Percentiles rank a stretch among this genome's conserved stretches.
phyloP scores from a whole-genome alignment of 1,139 yeast species.

The Suhomyces terraborum region DNA sequence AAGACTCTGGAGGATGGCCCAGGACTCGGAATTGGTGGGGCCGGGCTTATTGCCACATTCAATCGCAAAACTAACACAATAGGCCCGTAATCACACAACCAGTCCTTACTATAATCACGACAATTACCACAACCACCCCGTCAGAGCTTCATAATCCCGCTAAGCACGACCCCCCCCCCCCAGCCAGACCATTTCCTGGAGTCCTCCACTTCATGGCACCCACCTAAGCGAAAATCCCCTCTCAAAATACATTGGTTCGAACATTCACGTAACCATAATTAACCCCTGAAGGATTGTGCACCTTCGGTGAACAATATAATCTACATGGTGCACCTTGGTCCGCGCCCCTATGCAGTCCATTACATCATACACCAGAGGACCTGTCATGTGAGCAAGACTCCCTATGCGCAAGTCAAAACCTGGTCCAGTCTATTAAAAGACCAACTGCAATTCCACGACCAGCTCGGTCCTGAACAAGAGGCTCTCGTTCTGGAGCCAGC shows the following conservation, averaged over 20 bases:
- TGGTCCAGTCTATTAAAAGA: no score
- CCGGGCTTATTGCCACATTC: neutral
- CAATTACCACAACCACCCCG: neutral
- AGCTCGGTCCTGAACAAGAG: no score
- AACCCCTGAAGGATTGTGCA: neutral
- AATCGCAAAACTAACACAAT: no score
- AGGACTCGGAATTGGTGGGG: conserved; percentile 1
- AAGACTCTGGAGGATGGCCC: neutral
- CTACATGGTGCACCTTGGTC: neutral
- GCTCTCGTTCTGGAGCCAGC: no score
- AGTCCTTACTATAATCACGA: neutral
- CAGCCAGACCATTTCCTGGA: neutral
- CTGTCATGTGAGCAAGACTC: neutral
- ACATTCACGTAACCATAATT: neutral
- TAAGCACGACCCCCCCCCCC: no score
- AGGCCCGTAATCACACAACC: no score
- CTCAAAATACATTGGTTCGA: no score
- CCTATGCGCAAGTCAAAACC: no score
- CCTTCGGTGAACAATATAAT: neutral
- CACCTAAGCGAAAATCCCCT: neutral
- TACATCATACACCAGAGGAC: conserved; percentile 1
- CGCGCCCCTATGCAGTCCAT: neutral
- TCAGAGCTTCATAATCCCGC: no score
- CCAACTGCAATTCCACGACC: no score
- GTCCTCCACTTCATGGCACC: no score